Evolutionary conservation across 2,329 filamentous ascomycete genomes (phyloP), one percentile per base, ranked within the genome.

Genomic region (Pyricularia sp.): DNA sequence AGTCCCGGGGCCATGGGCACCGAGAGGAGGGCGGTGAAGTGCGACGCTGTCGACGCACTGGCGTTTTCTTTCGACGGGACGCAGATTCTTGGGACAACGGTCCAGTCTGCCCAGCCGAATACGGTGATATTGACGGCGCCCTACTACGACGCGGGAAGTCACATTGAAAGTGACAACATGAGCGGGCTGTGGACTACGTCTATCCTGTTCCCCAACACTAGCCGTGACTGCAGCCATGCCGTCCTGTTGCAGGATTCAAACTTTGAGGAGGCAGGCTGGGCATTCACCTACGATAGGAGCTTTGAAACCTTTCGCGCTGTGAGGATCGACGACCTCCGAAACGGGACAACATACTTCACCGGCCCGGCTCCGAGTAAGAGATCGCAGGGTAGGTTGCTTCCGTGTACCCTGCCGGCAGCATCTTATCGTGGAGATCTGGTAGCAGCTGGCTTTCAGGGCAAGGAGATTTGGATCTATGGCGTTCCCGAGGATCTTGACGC

Each of bases 131-230:
- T 95, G 42, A 92, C 91, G 0, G 91, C 91, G 0, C 92, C 92
- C 1, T 93, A 93, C 74, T 93, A 92, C 76, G 89, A 92, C 61
- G 91, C 88, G 0, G 89, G 89, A 50, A 87, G 86, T 72, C 84
- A 88, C 66, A 82, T 90, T 71, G 84, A 82, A 14, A 88, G 90
- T 70, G 87, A 92, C 69, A 85, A 88, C 71, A 84, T 93, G 71
- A 91, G 89, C 75, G 86, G 89, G 28, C 85, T 94, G 75, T 95
- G 92, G 92, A 94, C 92, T 7, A 93, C 91, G 0, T 93, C 93
- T 42, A 94, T 95, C 64, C 80, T 95, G 3, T 94, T 94, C 69
- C 92, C 92, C 3, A 92, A 93, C 73, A 90, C 88, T n/a, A 92
- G 89, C 72, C 86, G 88, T 66, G 90, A 92, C 72, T 93, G 91